Evolutionary conservation across 768 basidiomycete genomes (phyloP), one percentile per base, ranked within the genome.

Genomic region (Royoungia palumana): DNA sequence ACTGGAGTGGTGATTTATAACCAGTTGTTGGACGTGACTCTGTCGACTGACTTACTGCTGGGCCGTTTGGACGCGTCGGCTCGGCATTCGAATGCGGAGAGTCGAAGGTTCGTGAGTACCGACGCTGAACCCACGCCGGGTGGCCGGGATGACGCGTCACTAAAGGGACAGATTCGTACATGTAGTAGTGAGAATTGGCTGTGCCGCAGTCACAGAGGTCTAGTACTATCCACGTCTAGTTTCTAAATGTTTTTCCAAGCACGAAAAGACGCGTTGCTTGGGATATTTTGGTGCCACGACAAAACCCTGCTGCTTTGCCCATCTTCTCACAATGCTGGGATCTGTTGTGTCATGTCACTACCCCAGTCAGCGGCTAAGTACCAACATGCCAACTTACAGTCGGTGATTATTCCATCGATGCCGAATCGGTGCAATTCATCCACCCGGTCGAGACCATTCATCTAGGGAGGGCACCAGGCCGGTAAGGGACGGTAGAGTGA

Each of bases 351-450:
- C 32, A 32, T 32, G 14, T 32, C 14, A 32, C 32, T 6, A 14
- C 14, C 16, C n/a, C n/a, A n/a, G 32, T 32, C 32, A 6, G 32
- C 41, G 19, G 35, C 17, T 14, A 12, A 27, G 22, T 41, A 19
- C 21, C 6, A 14, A 38, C 12, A 30, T 19, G 32, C 6, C 11
- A 12, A 50, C 73, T 13, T 50, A 76, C 75, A 87, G 61, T 91
- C 88, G 5, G 87, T 81, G 57, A 91, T 90, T 47, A 91, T 78
- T 0, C 87, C 89, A 62, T 90, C 88, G 0, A 81, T 82, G 4
- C 79, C 79, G 71, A 75, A 77, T 14, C 73, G 72, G 28, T 83
- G 46, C 35, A 90, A 61, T 53, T 82, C 73, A n/a, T 85, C 80
- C 3, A 78, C 76, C 32, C 81, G 70, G 56, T 78, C 81, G 48